Evolutionary conservation across 306 rosid species (phyloP).

Genomic region (Lablab purpureus): DNA sequence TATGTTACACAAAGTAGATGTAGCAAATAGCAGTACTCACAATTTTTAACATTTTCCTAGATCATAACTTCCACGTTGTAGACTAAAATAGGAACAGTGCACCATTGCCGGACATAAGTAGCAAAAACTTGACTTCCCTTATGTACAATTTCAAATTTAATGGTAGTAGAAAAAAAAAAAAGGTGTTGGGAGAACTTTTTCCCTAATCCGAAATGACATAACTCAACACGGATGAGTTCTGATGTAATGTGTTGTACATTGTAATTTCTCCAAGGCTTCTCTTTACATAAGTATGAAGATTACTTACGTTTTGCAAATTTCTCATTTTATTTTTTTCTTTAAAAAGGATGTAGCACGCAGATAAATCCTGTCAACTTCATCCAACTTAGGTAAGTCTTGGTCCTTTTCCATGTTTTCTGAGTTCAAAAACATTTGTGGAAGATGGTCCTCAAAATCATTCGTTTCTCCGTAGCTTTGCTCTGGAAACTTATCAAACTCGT

Average conservation of each 20-base stretch:
- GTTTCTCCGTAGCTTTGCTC: constrained; percentile 53
- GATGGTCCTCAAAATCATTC: constrained; percentile 78
- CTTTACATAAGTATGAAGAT: constrained; percentile 2
- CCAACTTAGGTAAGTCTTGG: constrained; percentile 56
- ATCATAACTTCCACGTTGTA: no score
- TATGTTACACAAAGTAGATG: no score
- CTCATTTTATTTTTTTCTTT: constrained; percentile 66
- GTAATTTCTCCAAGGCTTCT: background rate
- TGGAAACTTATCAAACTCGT: constrained; percentile 73
- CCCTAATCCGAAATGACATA: no score
- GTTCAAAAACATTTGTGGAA: constrained; percentile 66
- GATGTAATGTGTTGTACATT: background rate
- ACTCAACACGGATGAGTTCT: no score
- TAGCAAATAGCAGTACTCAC: no score
- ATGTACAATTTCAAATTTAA: no score
- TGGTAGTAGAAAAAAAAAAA: no score
- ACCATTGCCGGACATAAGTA: no score
- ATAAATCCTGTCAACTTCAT: constrained; percentile 83
- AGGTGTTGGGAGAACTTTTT: no score
- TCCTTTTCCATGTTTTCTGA: constrained; percentile 57
- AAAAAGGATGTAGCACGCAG: constrained; percentile 76
- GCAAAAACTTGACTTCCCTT: no score
- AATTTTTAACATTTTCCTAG: no score
- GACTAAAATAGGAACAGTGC: no score
- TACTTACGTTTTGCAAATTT: constrained; percentile 24